phyloP scores from a whole-genome alignment of 148 eudicot genomes.

The Chenopodium album region DNA sequence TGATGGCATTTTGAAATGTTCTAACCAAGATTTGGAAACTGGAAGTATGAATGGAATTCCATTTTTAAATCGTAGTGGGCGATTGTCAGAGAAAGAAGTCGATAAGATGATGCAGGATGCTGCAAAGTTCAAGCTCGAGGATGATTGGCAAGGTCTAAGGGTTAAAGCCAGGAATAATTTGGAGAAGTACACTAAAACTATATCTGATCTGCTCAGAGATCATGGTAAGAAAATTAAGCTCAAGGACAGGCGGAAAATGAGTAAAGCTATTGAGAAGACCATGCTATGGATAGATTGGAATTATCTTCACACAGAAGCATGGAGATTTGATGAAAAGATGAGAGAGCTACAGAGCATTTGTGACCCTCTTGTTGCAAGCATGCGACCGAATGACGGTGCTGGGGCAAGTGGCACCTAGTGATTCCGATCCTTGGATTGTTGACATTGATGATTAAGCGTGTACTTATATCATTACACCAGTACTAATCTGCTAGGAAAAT shows the following conservation, averaged over 20 bases:
- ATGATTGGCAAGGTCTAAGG: not conserved
- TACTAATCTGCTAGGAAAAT: too few species aligned
- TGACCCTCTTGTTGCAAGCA: not conserved
- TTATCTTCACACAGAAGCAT: not conserved
- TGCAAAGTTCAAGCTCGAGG: not conserved
- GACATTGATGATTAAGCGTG: too few species aligned
- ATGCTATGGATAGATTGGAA: not conserved
- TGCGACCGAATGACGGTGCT: not conserved
- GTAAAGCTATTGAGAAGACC: conserved; percentile 1
- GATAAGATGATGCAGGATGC: not conserved
- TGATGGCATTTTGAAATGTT: not conserved
- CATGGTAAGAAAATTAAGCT: not conserved
- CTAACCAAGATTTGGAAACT: not conserved
- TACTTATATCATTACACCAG: too few species aligned
- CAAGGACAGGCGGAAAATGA: not conserved
- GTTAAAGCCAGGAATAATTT: not conserved
- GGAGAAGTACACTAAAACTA: not conserved
- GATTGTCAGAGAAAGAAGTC: conserved; percentile 1
- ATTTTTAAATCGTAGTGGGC: not conserved
- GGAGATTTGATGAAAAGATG: not conserved
- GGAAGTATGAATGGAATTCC: not conserved
- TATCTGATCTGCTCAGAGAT: not conserved
- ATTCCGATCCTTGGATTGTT: too few species aligned
- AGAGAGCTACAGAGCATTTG: not conserved
- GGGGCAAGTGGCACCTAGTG: too few species aligned